A percentile compares a stretch with the other conserved stretches of the same genome.
phyloP scores from a whole-genome alignment of 2,329 filamentous ascomycete species.

The Cladosporium colombiae region DNA sequence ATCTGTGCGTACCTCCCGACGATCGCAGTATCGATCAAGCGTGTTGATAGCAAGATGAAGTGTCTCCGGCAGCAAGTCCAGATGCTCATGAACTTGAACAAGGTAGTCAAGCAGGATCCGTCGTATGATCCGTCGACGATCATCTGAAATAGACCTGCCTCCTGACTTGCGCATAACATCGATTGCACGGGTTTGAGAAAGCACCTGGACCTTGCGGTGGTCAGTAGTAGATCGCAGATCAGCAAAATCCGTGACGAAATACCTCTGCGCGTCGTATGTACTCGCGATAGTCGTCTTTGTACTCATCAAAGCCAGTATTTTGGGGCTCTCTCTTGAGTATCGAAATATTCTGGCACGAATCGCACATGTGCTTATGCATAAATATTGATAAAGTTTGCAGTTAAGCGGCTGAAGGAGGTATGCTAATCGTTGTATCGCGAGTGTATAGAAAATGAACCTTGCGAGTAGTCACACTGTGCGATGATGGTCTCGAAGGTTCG shows the following conservation, averaged over 20 bases:
- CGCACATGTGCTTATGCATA: too few species aligned
- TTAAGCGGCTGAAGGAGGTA: too few species aligned
- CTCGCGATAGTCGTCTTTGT: conserved; percentile 88
- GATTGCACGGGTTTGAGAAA: conserved; percentile 95
- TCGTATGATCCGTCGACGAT: conserved; percentile 99
- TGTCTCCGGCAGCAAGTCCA: conserved; percentile 89
- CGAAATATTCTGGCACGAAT: too few species aligned
- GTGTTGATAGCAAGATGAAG: conserved; percentile 96
- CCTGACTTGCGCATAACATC: conserved; percentile 49
- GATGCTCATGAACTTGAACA: conserved; percentile 93
- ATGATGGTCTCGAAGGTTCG: too few species aligned
- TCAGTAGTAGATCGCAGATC: background rate
- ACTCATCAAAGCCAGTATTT: conserved; percentile 62
- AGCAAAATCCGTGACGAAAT: conserved; percentile 40
- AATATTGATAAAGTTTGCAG: too few species aligned
- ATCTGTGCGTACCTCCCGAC: conserved; percentile 96
- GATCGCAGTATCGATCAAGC: conserved; percentile 95
- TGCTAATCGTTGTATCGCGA: too few species aligned
- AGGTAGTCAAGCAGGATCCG: conserved; percentile 98
- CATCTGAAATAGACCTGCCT: conserved; percentile 71
- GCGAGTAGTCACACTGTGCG: too few species aligned
- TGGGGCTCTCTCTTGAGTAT: too few species aligned
- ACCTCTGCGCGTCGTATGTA: conserved; percentile 97
- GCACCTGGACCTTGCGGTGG: conserved; percentile 67
- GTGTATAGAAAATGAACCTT: too few species aligned